A percentile compares a stretch with the other conserved stretches of the same genome.
Evolutionary conservation across 2,329 filamentous ascomycete genomes (phyloP).

Genomic region (Apiospora kogelbergensis): DNA sequence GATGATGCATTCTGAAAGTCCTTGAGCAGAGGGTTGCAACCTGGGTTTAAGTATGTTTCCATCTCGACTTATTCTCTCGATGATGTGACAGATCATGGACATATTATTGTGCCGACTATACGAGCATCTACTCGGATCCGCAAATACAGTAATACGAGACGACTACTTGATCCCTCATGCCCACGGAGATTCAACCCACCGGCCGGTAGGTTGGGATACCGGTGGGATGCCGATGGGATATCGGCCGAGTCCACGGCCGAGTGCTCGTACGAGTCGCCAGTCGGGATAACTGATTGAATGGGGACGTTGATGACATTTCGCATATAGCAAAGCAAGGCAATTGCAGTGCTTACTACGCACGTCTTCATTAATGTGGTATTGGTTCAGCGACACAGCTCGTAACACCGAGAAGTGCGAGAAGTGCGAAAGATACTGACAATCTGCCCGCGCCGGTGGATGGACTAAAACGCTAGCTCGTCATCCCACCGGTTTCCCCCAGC

Average conservation of each 20-base stretch:
- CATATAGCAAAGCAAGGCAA: background rate
- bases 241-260: background rate
- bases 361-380: background rate
- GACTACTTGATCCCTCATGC: background rate
- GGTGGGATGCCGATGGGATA: constrained; percentile 2
- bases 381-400: background rate
- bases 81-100: background rate
- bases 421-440: background rate
- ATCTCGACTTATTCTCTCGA: background rate
- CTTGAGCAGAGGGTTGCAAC: background rate
- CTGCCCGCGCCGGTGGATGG: background rate
- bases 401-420: background rate
- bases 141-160: background rate
- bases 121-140: background rate
- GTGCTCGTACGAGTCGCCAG: background rate
- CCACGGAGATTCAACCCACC: background rate
- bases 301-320: background rate
- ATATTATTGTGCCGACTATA: background rate
- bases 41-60: background rate
- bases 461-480: background rate
- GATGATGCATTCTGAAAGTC: background rate
- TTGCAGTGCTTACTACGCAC: background rate
- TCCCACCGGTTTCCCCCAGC: background rate
- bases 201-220: background rate
- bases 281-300: background rate